Evolutionary conservation across 768 basidiomycete genomes (phyloP), one percentile per base, ranked within the genome.

Genomic region (Pulveroboletus sp.): DNA sequence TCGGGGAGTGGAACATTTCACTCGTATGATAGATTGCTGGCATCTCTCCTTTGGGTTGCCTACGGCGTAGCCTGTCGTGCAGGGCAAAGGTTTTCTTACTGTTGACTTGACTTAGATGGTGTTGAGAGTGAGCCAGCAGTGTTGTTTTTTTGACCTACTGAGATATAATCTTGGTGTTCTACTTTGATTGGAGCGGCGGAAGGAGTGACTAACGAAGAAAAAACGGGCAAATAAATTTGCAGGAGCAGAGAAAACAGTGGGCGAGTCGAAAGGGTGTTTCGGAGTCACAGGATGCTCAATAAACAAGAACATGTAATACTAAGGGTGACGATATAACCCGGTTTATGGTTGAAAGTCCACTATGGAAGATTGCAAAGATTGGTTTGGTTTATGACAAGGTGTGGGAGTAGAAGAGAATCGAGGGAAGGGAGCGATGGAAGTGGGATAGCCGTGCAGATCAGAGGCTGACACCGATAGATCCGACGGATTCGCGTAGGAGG

Each of bases 1-100:
- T 81, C 56, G 80, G 79, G 81, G 58, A 55, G 53, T 62, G 44
- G 45, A 58, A 49, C 22, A 23, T 41, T 50, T 59, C 47, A 44
- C 52, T 53, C 47, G 52, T 54, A 55, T 40, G 52, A 57, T 59
- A 47, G 48, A 50, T 54, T 51, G 49, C 43, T 16, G 30, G 51
- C 32, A 39, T 50, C 47, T 43, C 44, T 48, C 17, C n/a, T 38
- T 47, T 51, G 53, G 35, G 43, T 51, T 39, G 53, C 47, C 40
- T 41, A 53, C 38, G 35, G 36, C 14, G 52, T 60, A 51, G 49
- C 51, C 58, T 52, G 50, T 51, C 41, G 45, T 63, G 58, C 58
- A 47, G 58, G 32, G 47, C 54, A 55, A 42, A 26, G 20, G 36
- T 51, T 56, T 44, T 46, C 44, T 50, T 45, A 48, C 34, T 16